These are phyloP conservation scores for Termitomyces heimii DNA, from an alignment of 768 basidiomycete genomes.

Conservation along the genomic window DNA sequence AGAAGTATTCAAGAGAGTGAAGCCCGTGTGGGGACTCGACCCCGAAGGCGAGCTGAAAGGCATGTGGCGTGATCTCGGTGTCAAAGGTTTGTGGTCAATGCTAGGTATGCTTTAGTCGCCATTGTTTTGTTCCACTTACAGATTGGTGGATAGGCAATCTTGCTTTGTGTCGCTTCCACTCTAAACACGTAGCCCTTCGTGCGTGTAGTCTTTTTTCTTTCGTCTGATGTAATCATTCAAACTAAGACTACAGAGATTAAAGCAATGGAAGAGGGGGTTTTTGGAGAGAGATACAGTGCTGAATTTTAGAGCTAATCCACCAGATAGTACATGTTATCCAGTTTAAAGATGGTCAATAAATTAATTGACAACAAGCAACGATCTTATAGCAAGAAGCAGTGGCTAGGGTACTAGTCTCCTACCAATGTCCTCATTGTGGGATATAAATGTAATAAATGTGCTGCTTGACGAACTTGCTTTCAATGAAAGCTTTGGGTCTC, in stretches of 20 bases:
- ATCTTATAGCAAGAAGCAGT: neutral
- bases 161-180: constrained; percentile 51
- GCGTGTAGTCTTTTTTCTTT: constrained; percentile 19
- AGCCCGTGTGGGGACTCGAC: constrained; percentile 57
- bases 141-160: constrained; percentile 35
- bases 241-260: constrained; percentile 10
- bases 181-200: constrained; percentile 61
- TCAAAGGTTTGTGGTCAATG: constrained; percentile 51
- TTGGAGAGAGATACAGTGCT: constrained; percentile 13
- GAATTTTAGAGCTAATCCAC: neutral
- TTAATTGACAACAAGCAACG: neutral
- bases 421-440: no score
- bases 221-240: neutral
- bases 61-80: constrained; percentile 40
- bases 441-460: neutral
- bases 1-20: constrained; percentile 34
- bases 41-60: constrained; percentile 55
- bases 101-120: constrained; percentile 32
- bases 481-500: neutral
- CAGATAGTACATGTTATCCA: neutral
- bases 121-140: neutral
- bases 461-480: neutral
- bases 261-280: constrained; percentile 14
- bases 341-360: neutral
- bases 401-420: neutral